Percentiles rank a stretch among this genome's conserved stretches.
phyloP scores from a whole-genome alignment of 1,284 basidiomycete genomes.

The Boletus sp. region DNA sequence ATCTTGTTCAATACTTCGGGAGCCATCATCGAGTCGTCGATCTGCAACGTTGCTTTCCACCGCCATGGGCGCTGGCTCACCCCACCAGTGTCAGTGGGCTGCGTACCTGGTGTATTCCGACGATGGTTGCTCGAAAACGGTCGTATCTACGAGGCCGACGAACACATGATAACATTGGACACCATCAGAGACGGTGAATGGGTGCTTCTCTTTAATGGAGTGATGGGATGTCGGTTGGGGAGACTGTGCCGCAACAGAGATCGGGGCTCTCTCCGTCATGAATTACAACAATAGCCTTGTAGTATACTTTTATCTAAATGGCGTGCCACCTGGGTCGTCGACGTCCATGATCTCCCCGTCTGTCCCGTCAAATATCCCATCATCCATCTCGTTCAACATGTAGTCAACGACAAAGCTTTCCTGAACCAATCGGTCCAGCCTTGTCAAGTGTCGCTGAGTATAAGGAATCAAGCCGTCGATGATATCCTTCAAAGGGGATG shows the following conservation, averaged over 20 bases:
- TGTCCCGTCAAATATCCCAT: constrained; percentile 55
- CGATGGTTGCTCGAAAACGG: constrained; percentile 59
- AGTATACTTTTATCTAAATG: constrained; percentile 20
- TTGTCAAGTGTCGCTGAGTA: constrained; percentile 84
- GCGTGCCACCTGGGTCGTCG: constrained; percentile 26
- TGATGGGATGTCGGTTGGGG: constrained; percentile 62
- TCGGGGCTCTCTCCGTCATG: not conserved
- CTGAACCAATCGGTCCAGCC: constrained; percentile 84
- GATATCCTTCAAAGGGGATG: constrained; percentile 63
- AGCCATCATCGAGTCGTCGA: constrained; percentile 58
- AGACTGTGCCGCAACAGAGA: constrained; percentile 21
- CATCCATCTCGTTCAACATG: constrained; percentile 90
- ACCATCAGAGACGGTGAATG: constrained; percentile 53
- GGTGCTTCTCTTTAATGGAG: constrained; percentile 67
- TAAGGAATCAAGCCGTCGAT: constrained; percentile 89
- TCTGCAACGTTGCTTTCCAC: constrained; percentile 67
- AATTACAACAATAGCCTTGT: constrained; percentile 7
- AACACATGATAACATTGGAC: constrained; percentile 39
- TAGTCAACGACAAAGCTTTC: constrained; percentile 95
- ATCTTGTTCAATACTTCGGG: constrained; percentile 54
- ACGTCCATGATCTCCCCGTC: constrained; percentile 45
- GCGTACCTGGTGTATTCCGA: constrained; percentile 65
- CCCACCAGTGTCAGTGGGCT: constrained; percentile 54
- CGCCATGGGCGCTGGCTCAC: constrained; percentile 59
- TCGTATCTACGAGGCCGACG: constrained; percentile 46